Evolutionary conservation across 2,329 filamentous ascomycete genomes (phyloP).

Genomic region (Nemania bipapillata): DNA sequence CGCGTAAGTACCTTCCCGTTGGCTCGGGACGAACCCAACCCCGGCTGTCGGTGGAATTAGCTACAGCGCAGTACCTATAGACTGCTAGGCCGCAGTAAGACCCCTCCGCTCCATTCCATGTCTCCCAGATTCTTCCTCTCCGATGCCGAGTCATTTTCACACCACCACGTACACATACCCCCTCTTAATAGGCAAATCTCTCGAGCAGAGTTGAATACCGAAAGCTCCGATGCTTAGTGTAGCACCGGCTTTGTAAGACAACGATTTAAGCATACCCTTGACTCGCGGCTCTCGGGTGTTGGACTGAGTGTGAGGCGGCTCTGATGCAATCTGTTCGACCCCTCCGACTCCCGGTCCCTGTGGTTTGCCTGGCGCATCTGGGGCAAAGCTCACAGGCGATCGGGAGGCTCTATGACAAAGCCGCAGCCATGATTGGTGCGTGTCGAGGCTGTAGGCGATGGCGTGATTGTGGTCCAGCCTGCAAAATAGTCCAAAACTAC

Average conservation of each 20-base stretch:
- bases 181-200: not conserved
- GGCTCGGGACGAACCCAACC: not conserved
- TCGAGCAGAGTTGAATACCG: not conserved
- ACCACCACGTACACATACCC: not conserved
- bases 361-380: slow-evolving; percentile 27
- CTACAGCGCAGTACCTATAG: not conserved
- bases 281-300: slow-evolving; percentile 42
- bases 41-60: slow-evolving; percentile 27
- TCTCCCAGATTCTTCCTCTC: not conserved
- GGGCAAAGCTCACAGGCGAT: slow-evolving; percentile 28
- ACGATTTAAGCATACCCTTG: slow-evolving; percentile 2
- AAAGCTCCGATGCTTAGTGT: not conserved
- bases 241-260: not conserved
- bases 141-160: slow-evolving; percentile 11
- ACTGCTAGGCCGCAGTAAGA: slow-evolving; percentile 1
- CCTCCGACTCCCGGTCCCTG: slow-evolving; percentile 47
- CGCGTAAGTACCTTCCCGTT: not conserved
- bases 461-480: slow-evolving; percentile 47
- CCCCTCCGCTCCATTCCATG: slow-evolving; percentile 14
- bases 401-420: slow-evolving; percentile 47
- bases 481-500: slow-evolving; percentile 32
- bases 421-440: slow-evolving; percentile 44
- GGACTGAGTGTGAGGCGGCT: slow-evolving; percentile 37
- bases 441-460: slow-evolving; percentile 44
- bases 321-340: slow-evolving; percentile 33